Evolutionary conservation across 2,329 filamentous ascomycete genomes (phyloP).

Genomic region (Phialocephala subalpina): DNA sequence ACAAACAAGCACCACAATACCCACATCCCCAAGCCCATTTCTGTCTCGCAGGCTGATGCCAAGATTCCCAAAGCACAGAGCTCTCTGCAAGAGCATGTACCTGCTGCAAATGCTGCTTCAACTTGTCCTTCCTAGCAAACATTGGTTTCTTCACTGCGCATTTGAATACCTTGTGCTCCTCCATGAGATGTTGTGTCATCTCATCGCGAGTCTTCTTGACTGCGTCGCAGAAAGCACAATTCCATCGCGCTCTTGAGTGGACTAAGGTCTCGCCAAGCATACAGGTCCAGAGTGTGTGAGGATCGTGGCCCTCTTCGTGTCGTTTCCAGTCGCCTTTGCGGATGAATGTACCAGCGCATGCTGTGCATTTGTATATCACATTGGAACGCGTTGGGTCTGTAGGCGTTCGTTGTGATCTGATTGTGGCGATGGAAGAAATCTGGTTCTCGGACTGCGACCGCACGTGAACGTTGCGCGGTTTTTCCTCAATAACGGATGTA

Average conservation of each 20-base stretch:
- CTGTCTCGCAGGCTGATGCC: constrained; percentile 28
- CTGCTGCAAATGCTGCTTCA: constrained; percentile 36
- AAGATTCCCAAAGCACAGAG: constrained; percentile 29
- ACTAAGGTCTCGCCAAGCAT: constrained; percentile 27
- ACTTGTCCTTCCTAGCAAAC: constrained; percentile 34
- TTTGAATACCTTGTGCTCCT: constrained; percentile 30
- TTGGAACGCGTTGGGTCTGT: background rate
- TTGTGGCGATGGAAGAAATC: background rate
- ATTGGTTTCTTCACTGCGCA: constrained; percentile 28
- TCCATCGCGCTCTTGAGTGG: constrained; percentile 20
- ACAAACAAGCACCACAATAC: constrained; percentile 33
- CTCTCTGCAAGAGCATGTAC: constrained; percentile 29
- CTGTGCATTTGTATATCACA: constrained; percentile 32
- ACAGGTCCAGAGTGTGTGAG: constrained; percentile 35
- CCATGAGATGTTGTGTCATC: constrained; percentile 28
- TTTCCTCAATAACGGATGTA: background rate
- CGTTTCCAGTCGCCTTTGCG: constrained; percentile 37
- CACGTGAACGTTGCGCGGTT: background rate
- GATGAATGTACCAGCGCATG: constrained; percentile 27
- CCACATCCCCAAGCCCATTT: constrained; percentile 39
- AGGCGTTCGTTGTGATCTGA: background rate
- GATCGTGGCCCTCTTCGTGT: constrained; percentile 36
- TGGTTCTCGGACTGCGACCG: background rate
- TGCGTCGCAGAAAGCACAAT: constrained; percentile 31
- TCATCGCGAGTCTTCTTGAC: constrained; percentile 20